Base-by-base conservation (phyloP, 805 yeast species). In the Pichia californica region DNA sequence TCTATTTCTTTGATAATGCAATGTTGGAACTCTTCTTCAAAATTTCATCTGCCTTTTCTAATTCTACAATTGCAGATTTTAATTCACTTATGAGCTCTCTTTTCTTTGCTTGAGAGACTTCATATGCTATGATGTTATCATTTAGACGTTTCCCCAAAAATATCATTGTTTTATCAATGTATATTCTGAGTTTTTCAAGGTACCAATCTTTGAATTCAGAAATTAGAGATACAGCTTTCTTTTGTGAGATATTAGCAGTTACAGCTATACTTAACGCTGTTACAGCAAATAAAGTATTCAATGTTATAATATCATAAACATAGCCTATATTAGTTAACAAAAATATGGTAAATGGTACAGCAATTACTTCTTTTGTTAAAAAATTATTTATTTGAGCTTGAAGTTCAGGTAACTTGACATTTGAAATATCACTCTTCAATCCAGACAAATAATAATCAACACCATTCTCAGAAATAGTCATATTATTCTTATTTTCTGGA, bases 271-370 rank as follows among this genome's bases (percentile, higher is more conserved):
- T 56, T 25, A 62, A 52, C 16, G 52, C 50, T 20, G 59, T 48
- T 13, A 62, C 25, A 1, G 66, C 63, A 39, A 55, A 42, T 3
- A 55, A 53, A 4, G 58, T 47, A 44, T 62, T 58, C 39, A 62
- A 39, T 15, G 56, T 50, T 35, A 61, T 51, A 31, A 52, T 53
- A 45, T 52, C 54, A 31, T 57, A 40, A 14, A 60, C 45, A 42
- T 55, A 53, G n/a, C 64, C 62, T 13, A 53, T 35, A 4, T 58
- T 52, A 5, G 53, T 44, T 11, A 59, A 27, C 3, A 47, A 43
- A 36, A 58, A 53, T 8, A 56, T 55, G 1, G 63, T 62, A 13
- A 60, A 48, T 23, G 58, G 55, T 31, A 58, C 50, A 16, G 52
- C 47, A 31, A 53, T 50, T n/a, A 57, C 43, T 37, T 56, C 54